phyloP scores from a whole-genome alignment of 805 yeast genomes.

The Hagleromyces aurorensis region DNA sequence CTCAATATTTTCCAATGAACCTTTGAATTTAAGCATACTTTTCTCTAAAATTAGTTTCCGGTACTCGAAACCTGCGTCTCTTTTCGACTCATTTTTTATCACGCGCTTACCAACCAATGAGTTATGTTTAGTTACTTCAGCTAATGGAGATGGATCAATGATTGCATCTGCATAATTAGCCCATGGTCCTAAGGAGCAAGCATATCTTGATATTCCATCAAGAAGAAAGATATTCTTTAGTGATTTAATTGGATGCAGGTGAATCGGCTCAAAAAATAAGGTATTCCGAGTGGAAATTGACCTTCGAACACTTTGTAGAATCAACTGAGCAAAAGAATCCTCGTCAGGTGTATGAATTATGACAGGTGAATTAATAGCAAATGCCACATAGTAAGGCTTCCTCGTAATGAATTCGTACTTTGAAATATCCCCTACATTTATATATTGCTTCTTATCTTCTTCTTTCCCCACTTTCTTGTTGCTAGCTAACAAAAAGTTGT shows the following conservation, averaged over 20 bases:
- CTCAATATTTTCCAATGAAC: conserved; percentile 35
- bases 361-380: conserved; percentile 61
- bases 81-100: conserved; percentile 1
- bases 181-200: conserved; percentile 65
- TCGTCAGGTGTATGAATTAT: conserved; percentile 47
- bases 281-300: conserved; percentile 38
- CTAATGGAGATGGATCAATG: conserved; percentile 59
- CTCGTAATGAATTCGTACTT: conserved; percentile 43
- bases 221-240: conserved; percentile 49
- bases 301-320: conserved; percentile 53
- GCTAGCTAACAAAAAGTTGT: conserved; percentile 8
- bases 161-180: conserved; percentile 59
- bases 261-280: conserved; percentile 38
- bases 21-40: conserved; percentile 50
- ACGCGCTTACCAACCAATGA: conserved; percentile 24
- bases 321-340: conserved; percentile 42
- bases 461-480: no score
- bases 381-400: conserved; percentile 55
- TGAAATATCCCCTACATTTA: no score
- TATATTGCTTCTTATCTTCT: no score
- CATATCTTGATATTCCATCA: conserved; percentile 55
- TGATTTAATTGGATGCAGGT: conserved; percentile 37
- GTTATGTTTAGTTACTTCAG: conserved; percentile 36
- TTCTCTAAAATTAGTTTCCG: conserved; percentile 38
- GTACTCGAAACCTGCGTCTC: conserved; percentile 4